Evolutionary conservation across 2,329 filamentous ascomycete species (phyloP), one percentile per base, ranked within the genome.

Genomic region (Pseudogymnoascus sp.): DNA sequence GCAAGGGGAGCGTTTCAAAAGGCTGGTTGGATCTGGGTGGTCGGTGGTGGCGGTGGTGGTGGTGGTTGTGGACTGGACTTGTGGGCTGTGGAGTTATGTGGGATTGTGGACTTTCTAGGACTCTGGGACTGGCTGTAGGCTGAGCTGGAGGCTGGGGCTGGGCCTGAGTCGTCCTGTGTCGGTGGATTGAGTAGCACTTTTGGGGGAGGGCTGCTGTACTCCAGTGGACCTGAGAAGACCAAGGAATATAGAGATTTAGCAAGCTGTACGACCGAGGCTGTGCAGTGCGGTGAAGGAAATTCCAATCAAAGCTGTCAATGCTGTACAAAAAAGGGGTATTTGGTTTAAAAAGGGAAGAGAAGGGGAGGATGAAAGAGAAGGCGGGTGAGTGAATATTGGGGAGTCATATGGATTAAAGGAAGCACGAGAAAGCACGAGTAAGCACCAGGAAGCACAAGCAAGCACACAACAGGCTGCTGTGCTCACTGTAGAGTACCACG

Each of bases 1-100:
- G 48, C 21, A 21, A 55, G 48, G 48, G 48, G 48, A 55, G 48
- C 29, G 48, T 55, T 55, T 55, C 48, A 55, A 55, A 35, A 33
- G 27, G 48, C 48, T 55, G 48, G 48, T 55, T 55, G 48, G 48
- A 4, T 13, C 35, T 21, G 21, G 21, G 21, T 21, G 21, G 21
- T 21, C 21, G 21, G 21, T 21, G 21, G 21, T 21, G 1, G 21
- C 3, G 21, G 21, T 21, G 21, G 21, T 21, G 21, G 21, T 21
- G 21, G 21, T 21, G 21, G 21, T 21, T 21, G 21, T 21, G 21
- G 21, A 21, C 21, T 37, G 35, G 35, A 13, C 12, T 37, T 37
- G 35, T 37, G 35, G 35, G 12, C 4, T 37, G 12, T 37, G 35
- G 35, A 10, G 35, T 36, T 36, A 13, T 36, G 35, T 9, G 35